These are phyloP conservation scores for Durotheca rogersii DNA, from an alignment of 495 filamentous ascomycete species.

Conservation along the genomic window DNA sequence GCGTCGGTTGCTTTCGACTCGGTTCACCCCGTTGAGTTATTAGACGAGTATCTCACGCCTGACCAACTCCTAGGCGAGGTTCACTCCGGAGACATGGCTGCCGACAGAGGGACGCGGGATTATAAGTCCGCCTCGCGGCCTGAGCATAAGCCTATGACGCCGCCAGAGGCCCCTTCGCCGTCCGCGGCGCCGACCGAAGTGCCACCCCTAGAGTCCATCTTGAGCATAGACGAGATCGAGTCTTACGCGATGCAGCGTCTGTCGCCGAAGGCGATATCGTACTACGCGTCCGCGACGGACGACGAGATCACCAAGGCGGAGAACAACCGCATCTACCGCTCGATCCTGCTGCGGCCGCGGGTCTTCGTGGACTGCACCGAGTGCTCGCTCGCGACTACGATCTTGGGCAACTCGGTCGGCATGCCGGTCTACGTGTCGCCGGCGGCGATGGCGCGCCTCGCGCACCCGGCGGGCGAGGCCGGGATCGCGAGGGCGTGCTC, in stretches of 20 bases:
- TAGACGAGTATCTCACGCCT: slow-evolving; percentile 65
- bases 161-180: slow-evolving; percentile 35
- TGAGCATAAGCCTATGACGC: too few species aligned
- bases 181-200: slow-evolving; percentile 39
- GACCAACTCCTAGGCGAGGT: slow-evolving; percentile 50
- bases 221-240: slow-evolving; percentile 61
- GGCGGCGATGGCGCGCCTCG: slow-evolving; percentile 76
- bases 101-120: slow-evolving; percentile 54
- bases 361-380: slow-evolving; percentile 72
- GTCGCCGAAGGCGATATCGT: slow-evolving; percentile 73
- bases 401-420: slow-evolving; percentile 61
- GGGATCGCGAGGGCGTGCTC: slow-evolving; percentile 74
- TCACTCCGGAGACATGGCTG: neutral
- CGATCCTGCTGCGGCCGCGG: slow-evolving; percentile 71
- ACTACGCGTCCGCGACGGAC: slow-evolving; percentile 78
- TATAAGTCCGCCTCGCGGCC: slow-evolving; percentile 57
- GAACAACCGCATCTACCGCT: slow-evolving; percentile 70
- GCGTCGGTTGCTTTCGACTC: slow-evolving; percentile 81
- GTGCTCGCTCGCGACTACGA: slow-evolving; percentile 63
- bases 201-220: slow-evolving; percentile 60
- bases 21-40: slow-evolving; percentile 70
- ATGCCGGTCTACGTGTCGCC: slow-evolving; percentile 73
- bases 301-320: slow-evolving; percentile 67
- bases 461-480: slow-evolving; percentile 70
- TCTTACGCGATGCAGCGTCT: slow-evolving; percentile 64